phyloP scores from a whole-genome alignment of 805 yeast species.

The Kodamaea restingae region DNA sequence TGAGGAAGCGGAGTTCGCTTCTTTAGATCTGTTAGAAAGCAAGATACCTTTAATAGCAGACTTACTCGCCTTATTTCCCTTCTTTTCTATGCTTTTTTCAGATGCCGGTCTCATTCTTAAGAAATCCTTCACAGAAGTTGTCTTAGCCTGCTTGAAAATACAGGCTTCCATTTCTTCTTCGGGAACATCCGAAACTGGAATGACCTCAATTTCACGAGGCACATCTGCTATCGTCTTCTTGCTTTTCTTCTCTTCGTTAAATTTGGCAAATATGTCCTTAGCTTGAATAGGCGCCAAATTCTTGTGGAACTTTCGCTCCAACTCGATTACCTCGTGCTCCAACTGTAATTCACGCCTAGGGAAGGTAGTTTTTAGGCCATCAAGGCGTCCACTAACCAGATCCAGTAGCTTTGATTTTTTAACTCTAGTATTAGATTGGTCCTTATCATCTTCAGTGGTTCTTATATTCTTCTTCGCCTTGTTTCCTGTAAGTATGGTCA shows the following conservation, averaged over 20 bases:
- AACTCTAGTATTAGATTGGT: not conserved
- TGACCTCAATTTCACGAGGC: not conserved
- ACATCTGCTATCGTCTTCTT: not conserved
- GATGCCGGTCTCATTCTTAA: slow-evolving; percentile 3
- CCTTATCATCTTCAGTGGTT: slow-evolving; percentile 9
- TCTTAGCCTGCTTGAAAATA: slow-evolving; percentile 17
- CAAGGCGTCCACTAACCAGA: not conserved
- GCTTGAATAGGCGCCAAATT: slow-evolving; percentile 16
- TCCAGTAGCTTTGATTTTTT: not conserved
- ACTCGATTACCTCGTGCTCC: slow-evolving; percentile 19
- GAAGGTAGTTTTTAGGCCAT: not conserved
- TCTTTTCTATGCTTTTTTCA: no score
- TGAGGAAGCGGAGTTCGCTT: no score
- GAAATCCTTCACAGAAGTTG: slow-evolving; percentile 33
- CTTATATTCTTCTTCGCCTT: slow-evolving; percentile 11
- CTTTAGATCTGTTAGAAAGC: not conserved
- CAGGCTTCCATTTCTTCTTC: slow-evolving; percentile 17
- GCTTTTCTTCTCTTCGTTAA: slow-evolving; percentile 6
- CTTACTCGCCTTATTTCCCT: no score
- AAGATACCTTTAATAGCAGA: no score
- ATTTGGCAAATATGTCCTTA: slow-evolving; percentile 17
- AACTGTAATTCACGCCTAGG: slow-evolving; percentile 12
- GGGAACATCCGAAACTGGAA: not conserved
- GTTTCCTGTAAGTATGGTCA: slow-evolving; percentile 17
- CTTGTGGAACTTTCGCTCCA: slow-evolving; percentile 20